Evolutionary conservation across 192 early-diverging fungal species (phyloP), one percentile per base, ranked within the genome.

Genomic region (Coemansia sp.): DNA sequence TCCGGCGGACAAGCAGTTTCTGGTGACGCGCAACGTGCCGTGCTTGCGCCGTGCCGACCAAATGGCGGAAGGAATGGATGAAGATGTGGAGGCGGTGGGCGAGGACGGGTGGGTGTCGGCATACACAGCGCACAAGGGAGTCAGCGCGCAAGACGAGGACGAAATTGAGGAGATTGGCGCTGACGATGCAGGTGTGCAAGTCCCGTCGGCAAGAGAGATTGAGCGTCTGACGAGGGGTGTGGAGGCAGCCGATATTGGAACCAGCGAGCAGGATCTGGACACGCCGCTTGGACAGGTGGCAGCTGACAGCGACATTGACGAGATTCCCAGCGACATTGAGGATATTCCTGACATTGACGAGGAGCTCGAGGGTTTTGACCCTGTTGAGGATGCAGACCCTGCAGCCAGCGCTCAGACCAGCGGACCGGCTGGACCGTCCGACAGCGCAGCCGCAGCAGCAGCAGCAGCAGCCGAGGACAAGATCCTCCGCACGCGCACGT

Each of bases 1-100:
- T 61, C 87, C 87, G 8, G 80, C 83, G 19, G 92, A 96, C 77
- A 95, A 95, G 84, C 95, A 96, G 74, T 99, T 95, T 72, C 83
- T 99, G 72, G 91, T 97, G 40, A 99, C 96, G 39, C 85, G 92
- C 67, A 97, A 96, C 76, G 92, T 99, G 6, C 96, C 96, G 1
- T 99, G 94, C 73, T 77, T 95, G 68, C 87, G 89, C 36, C 87
- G 96, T 87, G 93, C 84, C 5, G 76, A 78, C 55, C 75, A 77
- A 60, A 83, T 83, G 76, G 47, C 68, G 18, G 63, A 70, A 55
- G 80, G 76, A 4, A 52, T 77, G 40, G 72, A 74, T 58, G 72
- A 73, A 21, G 85, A 77, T 46, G 85, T 84, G 22, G 90, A 89
- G 61, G 79, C 84, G 37, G 87, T 88, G 19, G 88, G 77, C 47